Base-by-base conservation (phyloP, 1,284 basidiomycete species). In the Tilletiaria anomala region DNA sequence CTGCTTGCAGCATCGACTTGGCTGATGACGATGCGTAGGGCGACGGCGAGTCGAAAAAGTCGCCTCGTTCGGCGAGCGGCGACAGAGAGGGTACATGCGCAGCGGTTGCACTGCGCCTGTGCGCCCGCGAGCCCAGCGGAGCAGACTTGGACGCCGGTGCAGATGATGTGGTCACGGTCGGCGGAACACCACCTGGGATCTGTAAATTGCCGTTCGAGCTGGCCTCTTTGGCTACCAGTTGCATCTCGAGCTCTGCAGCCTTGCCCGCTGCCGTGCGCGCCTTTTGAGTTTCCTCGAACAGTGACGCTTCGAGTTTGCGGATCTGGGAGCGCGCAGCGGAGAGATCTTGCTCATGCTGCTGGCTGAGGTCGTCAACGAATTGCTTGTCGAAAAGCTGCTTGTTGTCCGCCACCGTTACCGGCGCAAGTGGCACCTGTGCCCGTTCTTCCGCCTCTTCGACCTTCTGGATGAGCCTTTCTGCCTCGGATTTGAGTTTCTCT, bases 271-370 rank as follows among this genome's bases (percentile, higher is more conserved):
- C 51, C 24, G 45, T 43, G 43, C 56, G 53, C 12, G 50, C 48
- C n/a, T 42, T 39, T 8, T 58, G 56, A 22, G 44, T 47, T 43
- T 56, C 54, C 16, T 56, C 58, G 38, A 58, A 60, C 31, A 58
- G 37, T 5, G 39, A 32, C 20, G 49, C 47, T 35, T 60, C 58
- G 29, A 60, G 37, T 35, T 54, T 56, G 4, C 58, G 45, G 6
- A 60, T 45, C 40, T 54, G 48, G 18, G 49, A 51, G 11, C 58
- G 36, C 32, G 51, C 32, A 35, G 36, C 29, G 11, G 51, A 54
- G 26, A 49, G n/a, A 32, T 56, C 56, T 24, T 58, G 37, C 44
- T 56, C 48, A 34, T 60, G 54, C 37, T 42, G 32, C 35, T 52
- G 50, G 6, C 36, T 15, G 19, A 60, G 32, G 4, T 47, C 51